Percentiles rank a stretch among this genome's conserved stretches.
Evolutionary conservation across 2,329 filamentous ascomycete species (phyloP).

Genomic region (Colletotrichum costaricense): DNA sequence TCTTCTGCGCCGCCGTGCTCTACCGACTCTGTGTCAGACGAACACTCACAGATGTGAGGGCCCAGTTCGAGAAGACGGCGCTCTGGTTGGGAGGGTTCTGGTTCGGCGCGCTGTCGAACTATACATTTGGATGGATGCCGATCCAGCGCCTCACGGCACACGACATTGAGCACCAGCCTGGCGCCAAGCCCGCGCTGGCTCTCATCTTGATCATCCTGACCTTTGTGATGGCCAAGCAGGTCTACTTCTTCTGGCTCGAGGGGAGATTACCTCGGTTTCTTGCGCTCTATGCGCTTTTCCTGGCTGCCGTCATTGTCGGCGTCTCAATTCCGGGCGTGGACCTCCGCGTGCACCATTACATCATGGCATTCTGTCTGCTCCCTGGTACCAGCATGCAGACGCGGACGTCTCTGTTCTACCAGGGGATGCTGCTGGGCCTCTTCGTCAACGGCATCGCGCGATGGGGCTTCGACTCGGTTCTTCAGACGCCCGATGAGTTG

Average conservation of each 20-base stretch:
- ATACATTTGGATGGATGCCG: constrained; percentile 94
- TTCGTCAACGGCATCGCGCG: constrained; percentile 94
- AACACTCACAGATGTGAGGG: constrained; percentile 76
- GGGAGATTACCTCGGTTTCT: constrained; percentile 83
- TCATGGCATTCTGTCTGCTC: constrained; percentile 86
- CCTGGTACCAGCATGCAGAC: constrained; percentile 92
- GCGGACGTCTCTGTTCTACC: constrained; percentile 84
- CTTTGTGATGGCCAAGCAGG: constrained; percentile 77
- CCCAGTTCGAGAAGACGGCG: constrained; percentile 89
- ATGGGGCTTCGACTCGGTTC: constrained; percentile 91
- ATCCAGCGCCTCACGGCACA: constrained; percentile 90
- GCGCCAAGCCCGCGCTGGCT: constrained; percentile 84
- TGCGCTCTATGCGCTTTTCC: constrained; percentile 80
- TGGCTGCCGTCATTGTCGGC: constrained; percentile 72
- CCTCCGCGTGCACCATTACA: constrained; percentile 94
- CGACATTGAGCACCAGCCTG: constrained; percentile 89
- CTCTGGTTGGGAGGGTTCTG: constrained; percentile 92
- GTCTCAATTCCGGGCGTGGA: constrained; percentile 80
- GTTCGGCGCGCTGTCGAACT: constrained; percentile 92
- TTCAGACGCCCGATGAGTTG: constrained; percentile 82
- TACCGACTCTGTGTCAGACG: constrained; percentile 84
- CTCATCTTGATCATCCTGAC: constrained; percentile 79
- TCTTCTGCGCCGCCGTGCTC: constrained; percentile 88
- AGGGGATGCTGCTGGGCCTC: constrained; percentile 88
- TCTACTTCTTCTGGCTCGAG: constrained; percentile 88